phyloP scores from a whole-genome alignment of 345 rosid genomes.

The Hibiscus syriacus region DNA sequence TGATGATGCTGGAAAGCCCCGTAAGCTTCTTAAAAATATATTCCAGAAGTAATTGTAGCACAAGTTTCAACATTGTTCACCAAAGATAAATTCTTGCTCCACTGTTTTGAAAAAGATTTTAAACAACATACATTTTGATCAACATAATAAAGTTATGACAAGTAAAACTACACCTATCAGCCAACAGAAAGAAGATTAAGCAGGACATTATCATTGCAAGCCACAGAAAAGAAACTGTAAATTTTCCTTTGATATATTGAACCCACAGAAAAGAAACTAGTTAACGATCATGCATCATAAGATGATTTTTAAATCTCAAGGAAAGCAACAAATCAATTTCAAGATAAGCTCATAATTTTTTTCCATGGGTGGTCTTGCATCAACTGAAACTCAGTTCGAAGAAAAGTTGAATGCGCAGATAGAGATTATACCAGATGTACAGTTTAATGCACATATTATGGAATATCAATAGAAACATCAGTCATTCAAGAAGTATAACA shows the following conservation, averaged over 20 bases:
- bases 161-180: not conserved
- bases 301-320: too few relatives aligned
- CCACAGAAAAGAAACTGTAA: not conserved
- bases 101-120: not conserved
- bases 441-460: not conserved
- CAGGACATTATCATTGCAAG: not conserved
- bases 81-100: not conserved
- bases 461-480: not conserved
- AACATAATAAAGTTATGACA: not conserved
- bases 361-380: not conserved
- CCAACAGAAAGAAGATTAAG: not conserved
- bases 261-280: too few relatives aligned
- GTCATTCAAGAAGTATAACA: not conserved
- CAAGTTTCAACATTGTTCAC: not conserved
- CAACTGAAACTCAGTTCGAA: not conserved
- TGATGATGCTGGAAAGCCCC: not conserved
- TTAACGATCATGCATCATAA: too few relatives aligned
- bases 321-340: too few relatives aligned
- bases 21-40: not conserved
- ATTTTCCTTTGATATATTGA: too few relatives aligned
- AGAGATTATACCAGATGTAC: not conserved
- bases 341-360: too few relatives aligned
- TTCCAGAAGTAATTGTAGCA: not conserved
- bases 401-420: not conserved
- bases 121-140: not conserved